Evolutionary conservation across 495 filamentous ascomycete genomes (phyloP).

Genomic region (Penicillium pancosmium): DNA sequence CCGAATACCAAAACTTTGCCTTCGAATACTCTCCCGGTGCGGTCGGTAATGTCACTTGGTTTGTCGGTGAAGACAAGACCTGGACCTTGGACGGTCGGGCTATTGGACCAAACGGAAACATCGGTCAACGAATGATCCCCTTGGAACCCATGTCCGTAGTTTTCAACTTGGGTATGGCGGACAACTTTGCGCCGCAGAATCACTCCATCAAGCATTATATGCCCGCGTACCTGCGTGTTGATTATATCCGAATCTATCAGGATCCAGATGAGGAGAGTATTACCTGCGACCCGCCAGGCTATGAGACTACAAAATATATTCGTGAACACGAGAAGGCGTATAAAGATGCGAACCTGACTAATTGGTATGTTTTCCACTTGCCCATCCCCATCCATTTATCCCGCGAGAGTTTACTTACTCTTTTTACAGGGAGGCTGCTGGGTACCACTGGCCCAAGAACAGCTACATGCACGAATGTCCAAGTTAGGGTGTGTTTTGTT

Average conservation of each 20-base stretch:
- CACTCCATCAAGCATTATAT: conserved; percentile 55
- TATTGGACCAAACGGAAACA: conserved; percentile 72
- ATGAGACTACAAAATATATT: conserved; percentile 74
- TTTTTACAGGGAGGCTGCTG: conserved; percentile 34
- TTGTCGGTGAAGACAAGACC: conserved; percentile 64
- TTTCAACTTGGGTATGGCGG: conserved; percentile 75
- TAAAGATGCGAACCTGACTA: conserved; percentile 66
- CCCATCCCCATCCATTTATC: background rate
- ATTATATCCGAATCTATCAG: conserved; percentile 79
- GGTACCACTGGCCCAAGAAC: conserved; percentile 53
- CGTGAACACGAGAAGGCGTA: conserved; percentile 63
- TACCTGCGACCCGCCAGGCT: conserved; percentile 73
- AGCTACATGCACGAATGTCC: conserved; percentile 50
- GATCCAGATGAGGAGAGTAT: conserved; percentile 58
- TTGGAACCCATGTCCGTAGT: conserved; percentile 71
- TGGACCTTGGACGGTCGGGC: conserved; percentile 69
- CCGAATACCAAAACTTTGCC: conserved; percentile 69
- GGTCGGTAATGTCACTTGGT: conserved; percentile 66
- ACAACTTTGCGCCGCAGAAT: conserved; percentile 66
- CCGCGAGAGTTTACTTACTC: conserved; percentile 1
- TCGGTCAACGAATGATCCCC: conserved; percentile 70
- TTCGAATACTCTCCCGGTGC: conserved; percentile 73
- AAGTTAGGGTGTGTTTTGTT: conserved; percentile 11
- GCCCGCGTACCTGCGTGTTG: conserved; percentile 71
- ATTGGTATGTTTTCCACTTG: conserved; percentile 33